phyloP scores from a whole-genome alignment of 768 basidiomycete species.

The Lentinula sp. region DNA sequence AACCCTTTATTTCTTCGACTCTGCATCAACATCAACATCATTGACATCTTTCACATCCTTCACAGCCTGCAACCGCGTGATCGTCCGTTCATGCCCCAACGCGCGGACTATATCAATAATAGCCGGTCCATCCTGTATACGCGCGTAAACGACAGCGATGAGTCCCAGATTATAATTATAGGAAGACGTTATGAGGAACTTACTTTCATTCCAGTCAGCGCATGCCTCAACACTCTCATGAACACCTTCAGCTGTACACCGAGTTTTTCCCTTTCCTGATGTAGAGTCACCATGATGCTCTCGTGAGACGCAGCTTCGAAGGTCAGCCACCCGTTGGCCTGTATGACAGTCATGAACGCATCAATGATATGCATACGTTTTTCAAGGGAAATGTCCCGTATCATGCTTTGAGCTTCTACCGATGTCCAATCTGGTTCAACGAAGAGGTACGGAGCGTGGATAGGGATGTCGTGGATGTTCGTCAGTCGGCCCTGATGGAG shows the following conservation, averaged over 20 bases:
- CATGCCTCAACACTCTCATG: slow-evolving; percentile 71
- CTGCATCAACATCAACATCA: too few relatives aligned
- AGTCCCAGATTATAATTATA: neutral
- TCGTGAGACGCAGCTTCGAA: slow-evolving; percentile 22
- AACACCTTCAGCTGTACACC: slow-evolving; percentile 43
- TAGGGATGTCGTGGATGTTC: slow-evolving; percentile 67
- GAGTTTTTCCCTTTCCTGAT: slow-evolving; percentile 34
- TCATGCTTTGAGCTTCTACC: slow-evolving; percentile 50
- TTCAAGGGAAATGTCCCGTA: slow-evolving; percentile 29
- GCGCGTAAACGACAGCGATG: neutral
- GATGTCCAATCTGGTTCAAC: slow-evolving; percentile 53
- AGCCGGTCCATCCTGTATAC: slow-evolving; percentile 40
- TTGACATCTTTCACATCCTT: neutral
- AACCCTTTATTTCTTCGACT: too few relatives aligned
- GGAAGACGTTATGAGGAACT: neutral
- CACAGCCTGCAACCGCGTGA: slow-evolving; percentile 24
- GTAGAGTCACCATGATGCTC: slow-evolving; percentile 31
- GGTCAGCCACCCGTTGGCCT: neutral
- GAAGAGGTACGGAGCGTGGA: slow-evolving; percentile 74
- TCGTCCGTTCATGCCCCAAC: slow-evolving; percentile 35
- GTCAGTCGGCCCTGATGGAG: slow-evolving; percentile 56
- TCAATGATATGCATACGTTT: slow-evolving; percentile 22
- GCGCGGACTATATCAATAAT: slow-evolving; percentile 37
- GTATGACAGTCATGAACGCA: neutral
- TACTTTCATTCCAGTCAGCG: slow-evolving; percentile 81